Evolutionary conservation across 1,139 yeast species (phyloP).

Genomic region (Taphrina flavorubra): DNA sequence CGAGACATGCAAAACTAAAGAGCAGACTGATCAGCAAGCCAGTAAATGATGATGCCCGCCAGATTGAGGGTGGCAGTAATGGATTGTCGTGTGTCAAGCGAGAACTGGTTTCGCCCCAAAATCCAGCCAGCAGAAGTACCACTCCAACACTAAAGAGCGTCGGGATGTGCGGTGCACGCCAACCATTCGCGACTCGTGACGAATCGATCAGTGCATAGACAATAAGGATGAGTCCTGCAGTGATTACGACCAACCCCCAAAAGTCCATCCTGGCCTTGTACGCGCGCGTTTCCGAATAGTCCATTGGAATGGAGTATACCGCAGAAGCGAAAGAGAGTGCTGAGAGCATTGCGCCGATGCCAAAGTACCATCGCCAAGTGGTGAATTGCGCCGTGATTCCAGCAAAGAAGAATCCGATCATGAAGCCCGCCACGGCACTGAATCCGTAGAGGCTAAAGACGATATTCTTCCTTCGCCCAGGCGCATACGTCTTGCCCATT

Average conservation of each 20-base stretch:
- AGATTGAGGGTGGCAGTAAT: constrained; percentile 18
- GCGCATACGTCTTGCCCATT: constrained; percentile 29
- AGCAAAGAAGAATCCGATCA: constrained; percentile 22
- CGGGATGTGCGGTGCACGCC: constrained; percentile 27
- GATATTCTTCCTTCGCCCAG: constrained; percentile 30
- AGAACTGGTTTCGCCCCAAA: constrained; percentile 25
- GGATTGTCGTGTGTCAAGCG: constrained; percentile 9
- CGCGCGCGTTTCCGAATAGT: constrained; percentile 8
- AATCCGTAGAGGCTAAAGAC: constrained; percentile 33
- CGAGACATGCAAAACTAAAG: constrained; percentile 22
- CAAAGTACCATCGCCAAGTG: constrained; percentile 35
- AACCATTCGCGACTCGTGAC: constrained; percentile 14
- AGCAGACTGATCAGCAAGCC: constrained; percentile 11
- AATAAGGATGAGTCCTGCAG: constrained; percentile 29
- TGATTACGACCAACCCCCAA: constrained; percentile 14
- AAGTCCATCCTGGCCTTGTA: constrained; percentile 26
- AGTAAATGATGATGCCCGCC: constrained; percentile 10
- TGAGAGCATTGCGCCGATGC: constrained; percentile 23
- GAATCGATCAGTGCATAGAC: constrained; percentile 32
- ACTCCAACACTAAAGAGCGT: constrained; percentile 19
- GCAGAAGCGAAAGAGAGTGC: constrained; percentile 22
- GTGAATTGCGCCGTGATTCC: constrained; percentile 28
- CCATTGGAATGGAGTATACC: constrained; percentile 19
- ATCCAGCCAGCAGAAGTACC: not conserved
- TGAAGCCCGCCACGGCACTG: constrained; percentile 29